Base-by-base conservation (phyloP, 73 alveolate genomes). In the Halteria grandinella region DNA sequence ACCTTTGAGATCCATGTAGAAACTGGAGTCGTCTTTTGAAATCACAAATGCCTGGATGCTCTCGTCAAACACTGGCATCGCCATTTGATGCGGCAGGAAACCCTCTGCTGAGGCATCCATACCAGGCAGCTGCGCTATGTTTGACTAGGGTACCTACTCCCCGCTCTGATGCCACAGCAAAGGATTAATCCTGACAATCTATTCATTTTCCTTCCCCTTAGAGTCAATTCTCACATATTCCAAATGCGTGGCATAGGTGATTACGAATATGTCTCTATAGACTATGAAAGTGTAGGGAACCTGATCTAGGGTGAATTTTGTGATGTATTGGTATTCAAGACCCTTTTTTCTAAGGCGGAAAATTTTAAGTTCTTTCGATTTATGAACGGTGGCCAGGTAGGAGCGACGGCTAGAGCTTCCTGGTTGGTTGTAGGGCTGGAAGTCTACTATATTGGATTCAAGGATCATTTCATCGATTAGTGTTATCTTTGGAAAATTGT, bases 1-100 rank as follows among this genome's bases (percentile, higher is more conserved):
- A 12, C 90, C 90, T 43, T 72, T 80, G 72, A 70, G 21, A 27
- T 80, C 89, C 80, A 66, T 66, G 28, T 77, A 77, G 76, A 60
- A 77, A 15, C 82, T 62, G 57, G 44, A 77, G 25, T 71, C 55
- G 28, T 50, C 62, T 29, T 77, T 63, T 8, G 89, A 39, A 37
- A 77, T 77, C 8, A 77, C 82, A 48, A 77, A 77, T 6, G 89
- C 81, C 36, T 63, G 15, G 0, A 64, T 51, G 11, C 82, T 43
- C 43, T 77, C 89, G 18, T 66, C 80, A 66, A 44, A 66, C 8
- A 66, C 66, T 4, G 80, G 80, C 2, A 28, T 8, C 2, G 80
- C 69, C 10, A n/a, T 66, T 21, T 44, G 47, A n/a, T n/a, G n/a
- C n/a, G n/a, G n/a, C n/a, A n/a, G n/a, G n/a, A n/a, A n/a, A n/a